Percentiles rank a stretch among this genome's conserved stretches.
Conservation (phyloP, 2,329 filamentous ascomycete species). For the Cylindrodendrum hubeiense region DNA sequence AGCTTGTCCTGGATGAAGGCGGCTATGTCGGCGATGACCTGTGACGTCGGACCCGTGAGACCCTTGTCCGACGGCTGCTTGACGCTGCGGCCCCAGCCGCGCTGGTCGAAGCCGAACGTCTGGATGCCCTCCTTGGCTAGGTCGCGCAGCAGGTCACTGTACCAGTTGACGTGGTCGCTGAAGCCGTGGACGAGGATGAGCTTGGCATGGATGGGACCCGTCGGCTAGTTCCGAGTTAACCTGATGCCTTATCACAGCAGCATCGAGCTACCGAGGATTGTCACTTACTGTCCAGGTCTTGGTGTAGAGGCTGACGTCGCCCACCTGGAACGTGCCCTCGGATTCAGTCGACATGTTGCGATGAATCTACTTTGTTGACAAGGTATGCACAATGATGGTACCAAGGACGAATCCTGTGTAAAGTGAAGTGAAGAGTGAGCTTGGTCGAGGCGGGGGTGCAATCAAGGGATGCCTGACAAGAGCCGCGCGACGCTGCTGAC, state of each 20-base stretch:
- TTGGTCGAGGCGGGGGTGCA: neutral
- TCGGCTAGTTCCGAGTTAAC: conserved; percentile 57
- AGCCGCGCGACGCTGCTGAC: neutral
- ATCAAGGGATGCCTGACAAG: neutral
- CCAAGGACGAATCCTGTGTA: neutral
- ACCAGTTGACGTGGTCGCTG: conserved; percentile 85
- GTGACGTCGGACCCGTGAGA: conserved; percentile 78
- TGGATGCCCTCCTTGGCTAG: conserved; percentile 81
- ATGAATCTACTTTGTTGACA: neutral
- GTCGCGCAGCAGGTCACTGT: conserved; percentile 78
- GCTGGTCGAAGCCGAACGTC: conserved; percentile 84
- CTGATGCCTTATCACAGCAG: neutral
- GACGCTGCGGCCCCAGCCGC: conserved; percentile 86
- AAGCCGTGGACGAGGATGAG: conserved; percentile 90
- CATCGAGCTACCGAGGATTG: neutral
- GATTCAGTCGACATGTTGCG: conserved; percentile 52
- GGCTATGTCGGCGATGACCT: conserved; percentile 82
- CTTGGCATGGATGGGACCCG: conserved; percentile 72
- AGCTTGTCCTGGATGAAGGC: conserved; percentile 76
- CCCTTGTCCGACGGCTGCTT: conserved; percentile 73
- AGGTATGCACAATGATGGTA: neutral
- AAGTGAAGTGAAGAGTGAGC: neutral
- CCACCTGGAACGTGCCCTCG: conserved; percentile 65
- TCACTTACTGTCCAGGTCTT: conserved; percentile 70
- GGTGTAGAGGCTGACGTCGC: conserved; percentile 62